Base-by-base conservation (phyloP, 177 flowering plant genomes). In the Vitis hybrid region DNA sequence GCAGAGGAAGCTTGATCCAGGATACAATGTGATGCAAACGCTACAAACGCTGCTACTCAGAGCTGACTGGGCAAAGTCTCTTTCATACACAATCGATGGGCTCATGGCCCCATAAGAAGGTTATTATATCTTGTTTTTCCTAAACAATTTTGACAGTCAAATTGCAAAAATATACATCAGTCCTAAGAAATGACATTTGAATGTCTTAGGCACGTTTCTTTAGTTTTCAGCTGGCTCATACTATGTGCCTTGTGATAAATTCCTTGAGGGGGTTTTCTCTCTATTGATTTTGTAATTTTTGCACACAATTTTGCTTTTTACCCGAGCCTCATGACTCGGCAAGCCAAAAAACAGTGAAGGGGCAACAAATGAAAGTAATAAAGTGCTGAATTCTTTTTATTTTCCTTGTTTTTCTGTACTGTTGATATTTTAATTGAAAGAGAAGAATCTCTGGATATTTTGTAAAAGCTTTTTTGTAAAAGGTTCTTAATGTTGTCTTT, bases 1-100 rank as follows among this genome's bases (percentile, higher is more conserved):
- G 98, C 98, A 94, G 73, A 81, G 90, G 72, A 94, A 94, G 83
- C 91, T 94, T 51, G 97, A 94, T 79, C 98, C 98, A 22, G 86
- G 76, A 51, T 92, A 94, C 67, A 75, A 94, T 74, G 83, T 92
- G 62, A 85, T 94, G 97, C 75, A 79, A n/a, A 89, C 98, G 14
- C 66, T 94, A 50, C 90, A 84, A 71, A 78, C 89, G 18, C 58
- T 94, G 74, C 72, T 94, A 69, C 81, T 91, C 60, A 90, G 82
- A 78, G 87, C 72, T 33, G 90, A 91, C 70, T 92, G 97, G 98
- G 98, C 94, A 3, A 76, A 87, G 66, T 88, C 93, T 59, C 89
- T 91, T 15, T 58, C 70, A 20, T 88, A 91, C 80, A 94, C 97
- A 22, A 89, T 94, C 58, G 95, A 90, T 74, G 88, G 91, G 62